Conservation (phyloP, 1,284 basidiomycete species). For the Trichosporon sp. region DNA sequence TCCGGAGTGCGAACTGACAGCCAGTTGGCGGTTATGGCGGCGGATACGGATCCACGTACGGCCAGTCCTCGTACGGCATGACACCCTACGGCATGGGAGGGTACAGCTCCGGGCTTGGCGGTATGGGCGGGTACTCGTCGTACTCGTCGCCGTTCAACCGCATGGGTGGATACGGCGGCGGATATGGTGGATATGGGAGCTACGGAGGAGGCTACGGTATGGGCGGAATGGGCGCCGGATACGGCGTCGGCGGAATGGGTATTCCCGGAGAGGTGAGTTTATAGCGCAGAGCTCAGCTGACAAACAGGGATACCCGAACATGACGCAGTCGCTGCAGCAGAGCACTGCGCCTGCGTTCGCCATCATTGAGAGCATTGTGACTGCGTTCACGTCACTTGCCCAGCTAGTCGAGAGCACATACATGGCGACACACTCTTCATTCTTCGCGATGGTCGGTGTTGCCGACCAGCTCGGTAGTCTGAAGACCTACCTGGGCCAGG, state of each 20-base stretch:
- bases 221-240: conserved; percentile 50
- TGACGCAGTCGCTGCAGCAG: conserved; percentile 83
- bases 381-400: conserved; percentile 92
- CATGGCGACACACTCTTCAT: conserved; percentile 96
- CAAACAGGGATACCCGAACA: conserved; percentile 61
- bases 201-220: conserved; percentile 51
- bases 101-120: conserved; percentile 38
- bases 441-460: conserved; percentile 99
- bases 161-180: conserved; percentile 58
- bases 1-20: not conserved
- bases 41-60: conserved; percentile 32
- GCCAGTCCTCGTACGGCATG: conserved; percentile 33
- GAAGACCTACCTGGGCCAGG: conserved; percentile 88
- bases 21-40: conserved; percentile 16
- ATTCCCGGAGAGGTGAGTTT: conserved; percentile 58
- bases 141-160: conserved; percentile 35
- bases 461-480: conserved; percentile 92
- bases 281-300: conserved; percentile 16
- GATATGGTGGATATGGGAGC: conserved; percentile 40
- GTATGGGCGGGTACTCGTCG: conserved; percentile 41
- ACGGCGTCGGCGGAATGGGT: conserved; percentile 60
- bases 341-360: conserved; percentile 92
- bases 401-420: conserved; percentile 98
- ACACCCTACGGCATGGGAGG: conserved; percentile 31
- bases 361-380: conserved; percentile 90